phyloP scores from a whole-genome alignment of 305 asterid species.

The Ajuga reptans region DNA sequence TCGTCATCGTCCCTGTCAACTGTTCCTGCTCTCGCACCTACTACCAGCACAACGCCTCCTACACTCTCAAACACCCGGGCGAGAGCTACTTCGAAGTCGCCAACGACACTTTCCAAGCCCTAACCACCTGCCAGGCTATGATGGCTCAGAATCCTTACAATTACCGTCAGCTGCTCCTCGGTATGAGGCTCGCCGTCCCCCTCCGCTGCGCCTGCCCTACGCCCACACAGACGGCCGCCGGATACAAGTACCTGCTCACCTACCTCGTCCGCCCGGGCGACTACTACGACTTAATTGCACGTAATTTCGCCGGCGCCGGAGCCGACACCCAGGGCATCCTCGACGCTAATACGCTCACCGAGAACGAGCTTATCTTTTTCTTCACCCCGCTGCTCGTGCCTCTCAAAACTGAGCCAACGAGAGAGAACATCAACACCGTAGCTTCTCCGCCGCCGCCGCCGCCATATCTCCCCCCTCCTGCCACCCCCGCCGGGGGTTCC shows the following conservation, averaged over 20 bases:
- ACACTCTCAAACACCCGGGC: conserved; percentile 18
- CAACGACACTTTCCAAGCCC: conserved; percentile 45
- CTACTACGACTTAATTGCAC: conserved; percentile 7
- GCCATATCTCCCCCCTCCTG: conserved; percentile 16
- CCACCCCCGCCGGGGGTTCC: not conserved
- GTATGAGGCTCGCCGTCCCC: conserved; percentile 31
- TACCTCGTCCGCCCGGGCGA: conserved; percentile 35
- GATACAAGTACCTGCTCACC: conserved; percentile 35
- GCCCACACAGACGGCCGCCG: conserved; percentile 36
- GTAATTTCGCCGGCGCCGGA: conserved; percentile 32
- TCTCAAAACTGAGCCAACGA: conserved; percentile 30
- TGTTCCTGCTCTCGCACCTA: conserved; percentile 36
- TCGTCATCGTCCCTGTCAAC: conserved; percentile 38
- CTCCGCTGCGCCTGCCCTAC: conserved; percentile 64
- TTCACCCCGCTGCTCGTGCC: conserved; percentile 52
- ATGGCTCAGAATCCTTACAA: conserved; percentile 32
- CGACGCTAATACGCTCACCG: conserved; percentile 35
- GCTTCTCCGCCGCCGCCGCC: conserved; percentile 23
- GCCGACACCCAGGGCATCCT: conserved; percentile 26
- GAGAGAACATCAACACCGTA: conserved; percentile 14
- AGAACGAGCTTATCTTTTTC: conserved; percentile 6
- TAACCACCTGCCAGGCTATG: conserved; percentile 50
- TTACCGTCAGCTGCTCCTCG: not conserved
- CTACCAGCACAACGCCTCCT: conserved; percentile 53
- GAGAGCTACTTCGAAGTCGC: conserved; percentile 42